phyloP scores from a whole-genome alignment of 768 basidiomycete genomes.

The Neoboletus magnificus region DNA sequence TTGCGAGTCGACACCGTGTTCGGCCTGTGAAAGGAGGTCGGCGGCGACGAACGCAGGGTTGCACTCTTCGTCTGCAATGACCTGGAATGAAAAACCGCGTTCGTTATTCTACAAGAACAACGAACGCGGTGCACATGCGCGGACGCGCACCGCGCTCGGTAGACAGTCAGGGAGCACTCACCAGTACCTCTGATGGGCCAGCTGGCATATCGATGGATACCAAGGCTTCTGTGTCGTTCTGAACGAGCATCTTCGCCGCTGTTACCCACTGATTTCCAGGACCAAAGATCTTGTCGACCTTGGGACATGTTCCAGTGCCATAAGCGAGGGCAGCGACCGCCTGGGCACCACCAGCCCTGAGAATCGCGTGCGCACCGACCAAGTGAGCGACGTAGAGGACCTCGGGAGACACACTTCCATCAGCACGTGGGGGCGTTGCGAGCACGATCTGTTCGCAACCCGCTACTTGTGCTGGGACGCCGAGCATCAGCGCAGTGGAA shows the following conservation, averaged over 20 bases:
- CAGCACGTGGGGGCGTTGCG: conserved; percentile 91
- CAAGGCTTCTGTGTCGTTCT: conserved; percentile 95
- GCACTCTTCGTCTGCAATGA: conserved; percentile 87
- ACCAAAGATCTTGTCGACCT: conserved; percentile 99
- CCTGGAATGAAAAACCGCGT: conserved; percentile 46
- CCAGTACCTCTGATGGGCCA: conserved; percentile 95
- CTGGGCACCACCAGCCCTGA: conserved; percentile 96
- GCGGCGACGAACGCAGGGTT: conserved; percentile 92
- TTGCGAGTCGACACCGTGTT: conserved; percentile 97
- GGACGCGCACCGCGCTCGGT: conserved; percentile 57
- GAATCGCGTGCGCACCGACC: conserved; percentile 84
- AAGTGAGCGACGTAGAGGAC: conserved; percentile 95
- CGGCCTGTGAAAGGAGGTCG: conserved; percentile 95
- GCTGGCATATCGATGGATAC: conserved; percentile 99
- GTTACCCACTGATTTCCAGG: conserved; percentile 99
- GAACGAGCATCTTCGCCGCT: conserved; percentile 98
- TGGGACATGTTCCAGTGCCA: conserved; percentile 91
- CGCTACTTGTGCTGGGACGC: conserved; percentile 96
- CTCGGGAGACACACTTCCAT: conserved; percentile 93
- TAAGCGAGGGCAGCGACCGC: conserved; percentile 96
- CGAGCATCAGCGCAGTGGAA: conserved; percentile 96
- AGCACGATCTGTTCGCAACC: conserved; percentile 90
- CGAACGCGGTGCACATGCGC: conserved; percentile 53
- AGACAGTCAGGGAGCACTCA: conserved; percentile 32
- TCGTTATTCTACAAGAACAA: conserved; percentile 38